Conservation (phyloP, 1,284 basidiomycete genomes). For the Singerocomus inundabilis region DNA sequence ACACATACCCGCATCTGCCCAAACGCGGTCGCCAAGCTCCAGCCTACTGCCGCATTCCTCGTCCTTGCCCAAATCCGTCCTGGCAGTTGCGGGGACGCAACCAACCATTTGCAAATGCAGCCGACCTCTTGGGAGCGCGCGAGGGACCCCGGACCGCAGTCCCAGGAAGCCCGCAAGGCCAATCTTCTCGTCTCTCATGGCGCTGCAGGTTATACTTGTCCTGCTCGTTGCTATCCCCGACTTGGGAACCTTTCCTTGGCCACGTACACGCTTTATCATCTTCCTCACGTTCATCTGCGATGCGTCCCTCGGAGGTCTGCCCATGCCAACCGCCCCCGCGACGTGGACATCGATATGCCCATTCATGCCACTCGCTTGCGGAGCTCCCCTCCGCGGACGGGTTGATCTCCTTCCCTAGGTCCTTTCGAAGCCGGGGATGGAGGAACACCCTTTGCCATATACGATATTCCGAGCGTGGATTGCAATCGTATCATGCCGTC, state of each 20-base stretch:
- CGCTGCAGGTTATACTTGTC: conserved; percentile 21
- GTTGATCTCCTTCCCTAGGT: conserved; percentile 20
- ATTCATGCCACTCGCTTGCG: conserved; percentile 5
- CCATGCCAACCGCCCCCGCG: conserved; percentile 9
- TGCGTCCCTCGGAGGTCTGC: conserved; percentile 15
- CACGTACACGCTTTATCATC: conserved; percentile 13
- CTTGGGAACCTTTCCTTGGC: conserved; percentile 14
- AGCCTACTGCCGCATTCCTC: conserved; percentile 25
- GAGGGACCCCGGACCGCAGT: conserved; percentile 16
- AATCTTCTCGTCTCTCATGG: conserved; percentile 25
- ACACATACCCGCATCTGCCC: conserved; percentile 11
- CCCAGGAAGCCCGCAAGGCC: conserved; percentile 13
- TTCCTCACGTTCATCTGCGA: conserved; percentile 25
- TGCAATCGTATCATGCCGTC: conserved; percentile 8
- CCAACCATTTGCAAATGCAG: conserved; percentile 20
- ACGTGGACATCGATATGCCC: conserved; percentile 10
- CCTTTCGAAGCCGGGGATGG: conserved; percentile 18
- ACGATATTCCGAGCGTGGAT: conserved; percentile 12
- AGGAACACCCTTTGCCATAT: conserved; percentile 14
- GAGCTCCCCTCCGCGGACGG: conserved; percentile 28
- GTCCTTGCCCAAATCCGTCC: conserved; percentile 18
- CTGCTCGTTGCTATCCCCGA: conserved; percentile 25
- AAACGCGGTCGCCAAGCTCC: conserved; percentile 27
- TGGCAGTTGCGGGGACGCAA: conserved; percentile 21
- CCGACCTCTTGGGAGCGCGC: no score